Evolutionary conservation across 495 filamentous ascomycete species (phyloP), one percentile per base, ranked within the genome.

Genomic region (Poronia punctata): DNA sequence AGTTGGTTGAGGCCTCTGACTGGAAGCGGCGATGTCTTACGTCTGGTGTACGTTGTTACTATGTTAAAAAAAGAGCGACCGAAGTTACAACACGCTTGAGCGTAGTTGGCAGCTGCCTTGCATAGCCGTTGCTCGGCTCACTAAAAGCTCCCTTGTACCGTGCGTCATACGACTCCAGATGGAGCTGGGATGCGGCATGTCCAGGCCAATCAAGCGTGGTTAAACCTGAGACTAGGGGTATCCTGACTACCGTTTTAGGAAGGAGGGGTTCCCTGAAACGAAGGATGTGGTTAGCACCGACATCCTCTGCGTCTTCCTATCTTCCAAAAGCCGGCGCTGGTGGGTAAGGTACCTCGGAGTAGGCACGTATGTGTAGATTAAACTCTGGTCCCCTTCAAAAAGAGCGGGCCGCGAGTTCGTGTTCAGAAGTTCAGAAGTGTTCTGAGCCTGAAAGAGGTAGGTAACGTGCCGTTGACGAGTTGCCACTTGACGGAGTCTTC

Each of bases 211-310:
- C 27, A 40, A 15, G 25, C 12, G 0, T 9, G 14, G 15, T 21
- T n/a, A 16, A 17, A 15, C 1, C 10, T 11, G 1, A 7, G 18
- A 16, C 10, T 24, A 20, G 38, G 29, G 21, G 10, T 15, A 32
- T 20, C 26, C 20, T 19, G 7, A 25, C 17, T 26, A 22, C 38
- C 38, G 2, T 4, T 24, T 41, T 20, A 41, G 38, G 38, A 19
- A 41, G 38, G 38, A 41, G 29, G 38, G 29, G 38, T 14, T n/a
- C 21, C 34, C 29, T 41, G 38, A 41, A 41, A 41, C 38, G 15
- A 22, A 41, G 28, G 38, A 41, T 7, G 10, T 4, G 17, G 29
- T 7, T 33, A 25, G 32, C 27, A 18, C 38, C 29, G 27, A 28
- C 38, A n/a, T 25, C 10, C 38, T 20, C 3, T 4, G n/a, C n/a